Evolutionary conservation across 306 rosid species (phyloP).

Genomic region (Coriaria nepalensis): DNA sequence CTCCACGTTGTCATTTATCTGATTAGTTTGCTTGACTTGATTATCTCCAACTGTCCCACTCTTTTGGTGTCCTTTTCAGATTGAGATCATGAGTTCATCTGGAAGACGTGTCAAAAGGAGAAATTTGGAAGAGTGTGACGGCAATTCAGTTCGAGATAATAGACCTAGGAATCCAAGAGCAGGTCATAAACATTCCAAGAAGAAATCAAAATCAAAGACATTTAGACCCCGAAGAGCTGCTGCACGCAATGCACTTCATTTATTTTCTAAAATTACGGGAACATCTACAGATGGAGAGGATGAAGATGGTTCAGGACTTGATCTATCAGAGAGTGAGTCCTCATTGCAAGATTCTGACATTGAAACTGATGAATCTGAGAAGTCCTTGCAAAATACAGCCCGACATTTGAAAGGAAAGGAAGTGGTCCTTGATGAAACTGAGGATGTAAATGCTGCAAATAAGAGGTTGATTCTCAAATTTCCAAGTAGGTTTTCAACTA

Average conservation of each 20-base stretch:
- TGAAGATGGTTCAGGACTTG: constrained; percentile 55
- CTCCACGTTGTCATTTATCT: not conserved
- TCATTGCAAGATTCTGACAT: constrained; percentile 42
- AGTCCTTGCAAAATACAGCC: constrained; percentile 29
- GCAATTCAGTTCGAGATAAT: constrained; percentile 26
- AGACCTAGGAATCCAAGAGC: constrained; percentile 46
- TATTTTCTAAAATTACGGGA: constrained; percentile 76
- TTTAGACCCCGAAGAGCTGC: constrained; percentile 94
- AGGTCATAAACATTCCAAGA: constrained; percentile 44
- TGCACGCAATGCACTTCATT: constrained; percentile 75
- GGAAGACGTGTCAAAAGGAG: constrained; percentile 94
- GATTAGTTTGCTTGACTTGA: constrained; percentile 16
- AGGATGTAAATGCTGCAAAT: constrained; percentile 37
- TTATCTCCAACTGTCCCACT: constrained; percentile 1
- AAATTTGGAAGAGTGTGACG: constrained; percentile 76
- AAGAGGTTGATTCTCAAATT: constrained; percentile 65
- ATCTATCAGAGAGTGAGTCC: constrained; percentile 77
- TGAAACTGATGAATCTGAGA: constrained; percentile 72
- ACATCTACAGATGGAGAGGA: constrained; percentile 64
- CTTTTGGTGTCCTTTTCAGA: constrained; percentile 33
- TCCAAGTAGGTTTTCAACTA: constrained; percentile 46
- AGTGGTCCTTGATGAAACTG: constrained; percentile 32
- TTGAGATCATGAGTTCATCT: constrained; percentile 77
- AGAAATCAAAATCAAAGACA: constrained; percentile 58
- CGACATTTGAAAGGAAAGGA: constrained; percentile 63